A percentile compares a stretch with the other conserved stretches of the same genome.
phyloP scores from a whole-genome alignment of 768 basidiomycete species.

The Mycena galopus region DNA sequence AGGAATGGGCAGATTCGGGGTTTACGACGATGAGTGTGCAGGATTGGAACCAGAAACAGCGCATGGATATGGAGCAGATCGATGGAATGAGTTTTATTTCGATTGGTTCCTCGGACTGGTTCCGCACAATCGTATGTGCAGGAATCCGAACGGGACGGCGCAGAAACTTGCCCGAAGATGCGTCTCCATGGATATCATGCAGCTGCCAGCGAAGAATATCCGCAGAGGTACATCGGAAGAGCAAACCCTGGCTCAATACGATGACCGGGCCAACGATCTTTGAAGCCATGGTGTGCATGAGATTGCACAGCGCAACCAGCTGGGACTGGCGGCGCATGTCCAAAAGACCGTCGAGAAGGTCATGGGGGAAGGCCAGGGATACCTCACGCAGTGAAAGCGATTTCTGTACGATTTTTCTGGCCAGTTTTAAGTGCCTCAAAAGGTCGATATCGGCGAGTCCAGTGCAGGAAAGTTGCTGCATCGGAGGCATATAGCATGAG shows the following conservation, averaged over 20 bases:
- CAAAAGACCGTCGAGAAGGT: not conserved
- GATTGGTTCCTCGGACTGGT: not conserved
- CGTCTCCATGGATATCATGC: not conserved
- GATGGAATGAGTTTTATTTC: not conserved
- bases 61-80: not conserved
- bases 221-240: not conserved
- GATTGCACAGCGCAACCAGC: not conserved
- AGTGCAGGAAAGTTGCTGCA: not conserved
- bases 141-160: not conserved
- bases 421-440: not conserved
- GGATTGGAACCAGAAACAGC: not conserved
- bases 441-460: not conserved
- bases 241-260: not conserved
- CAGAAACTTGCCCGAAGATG: not conserved
- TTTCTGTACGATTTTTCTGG: not conserved
- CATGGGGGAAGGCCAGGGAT: not conserved
- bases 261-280: not conserved
- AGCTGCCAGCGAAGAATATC: slow-evolving; percentile 17
- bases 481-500: not conserved
- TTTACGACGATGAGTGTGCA: not conserved
- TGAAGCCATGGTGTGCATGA: not conserved
- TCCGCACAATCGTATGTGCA: not conserved
- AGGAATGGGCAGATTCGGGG: not conserved
- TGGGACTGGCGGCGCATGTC: not conserved
- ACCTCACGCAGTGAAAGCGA: not conserved